Evolutionary conservation across 2,329 filamentous ascomycete species (phyloP), one percentile per base, ranked within the genome.

Genomic region (Diaporthe eres): DNA sequence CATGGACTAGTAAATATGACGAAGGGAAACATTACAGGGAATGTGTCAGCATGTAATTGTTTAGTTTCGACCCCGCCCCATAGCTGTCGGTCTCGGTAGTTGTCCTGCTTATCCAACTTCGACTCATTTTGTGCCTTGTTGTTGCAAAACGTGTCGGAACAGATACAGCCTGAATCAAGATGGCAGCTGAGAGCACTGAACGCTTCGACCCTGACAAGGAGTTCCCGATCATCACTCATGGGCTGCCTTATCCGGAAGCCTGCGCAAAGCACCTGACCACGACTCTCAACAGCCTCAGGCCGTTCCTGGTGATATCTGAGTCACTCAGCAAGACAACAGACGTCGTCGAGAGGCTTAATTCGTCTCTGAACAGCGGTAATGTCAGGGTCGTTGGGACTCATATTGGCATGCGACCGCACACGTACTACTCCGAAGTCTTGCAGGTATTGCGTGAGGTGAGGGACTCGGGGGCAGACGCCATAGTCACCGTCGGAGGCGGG

Each of bases 401-500:
- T 34, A 57, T 75, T 9, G 79, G 78, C 63, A 77, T 79, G 70
- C 71, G 67, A 5, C 74, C 79, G 13, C 79, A 80, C 44, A 79
- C 79, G 34, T 77, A 77, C 61, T 78, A 75, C 42, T 76, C 55
- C 8, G 79, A 80, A n/a, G 74, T 80, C 34, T 34, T 78, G 4
- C 67, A 77, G 34, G 47, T 78, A 42, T 53, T 74, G 28, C 47
- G 49, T 1, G 76, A 78, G 25, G 57, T 78, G 8, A 67, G 65
- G 25, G 57, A 47, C 3, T 55, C 77, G 2, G 63, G 68, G 7
- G 77, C 78, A 6, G 78, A 79, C 60, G 60, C 60, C 25, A 76
- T 79, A 34, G 39, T 79, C 4, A 76, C 76, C 17, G 68, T 80
- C 0, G 79, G 78, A 31, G 78, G 77, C n/a, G 78, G 78, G 15